Evolutionary conservation across 768 basidiomycete genomes (phyloP).

Genomic region (Lactarius pseudohatsudake): DNA sequence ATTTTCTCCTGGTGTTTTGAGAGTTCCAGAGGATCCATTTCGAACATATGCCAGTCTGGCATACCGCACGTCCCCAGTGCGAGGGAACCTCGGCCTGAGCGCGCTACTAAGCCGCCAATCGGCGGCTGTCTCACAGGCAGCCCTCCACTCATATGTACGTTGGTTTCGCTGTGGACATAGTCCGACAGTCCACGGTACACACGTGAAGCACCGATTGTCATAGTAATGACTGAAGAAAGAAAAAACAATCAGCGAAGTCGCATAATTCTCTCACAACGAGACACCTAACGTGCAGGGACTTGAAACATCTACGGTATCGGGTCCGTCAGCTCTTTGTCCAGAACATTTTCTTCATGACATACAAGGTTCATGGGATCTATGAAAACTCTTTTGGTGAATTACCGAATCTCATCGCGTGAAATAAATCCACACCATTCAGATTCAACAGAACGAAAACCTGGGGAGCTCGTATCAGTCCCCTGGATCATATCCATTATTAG

Average conservation of each 20-base stretch:
- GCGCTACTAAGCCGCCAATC: neutral
- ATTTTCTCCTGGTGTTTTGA: neutral
- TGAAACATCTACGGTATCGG: conserved; percentile 11
- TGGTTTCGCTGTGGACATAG: conserved; percentile 49
- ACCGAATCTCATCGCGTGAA: neutral
- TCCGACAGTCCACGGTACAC: too few species aligned
- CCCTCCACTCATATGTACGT: neutral
- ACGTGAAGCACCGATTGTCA: too few species aligned
- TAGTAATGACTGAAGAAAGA: too few species aligned
- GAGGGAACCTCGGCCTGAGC: neutral
- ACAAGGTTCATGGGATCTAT: conserved; percentile 12
- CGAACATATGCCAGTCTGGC: neutral
- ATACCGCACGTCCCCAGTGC: neutral
- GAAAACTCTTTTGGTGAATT: neutral
- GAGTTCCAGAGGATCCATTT: neutral
- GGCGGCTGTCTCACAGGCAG: neutral
- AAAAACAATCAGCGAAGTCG: neutral
- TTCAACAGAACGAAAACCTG: conserved; percentile 8
- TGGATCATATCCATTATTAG: neutral
- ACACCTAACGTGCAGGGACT: conserved; percentile 1
- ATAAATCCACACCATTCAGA: conserved; percentile 4
- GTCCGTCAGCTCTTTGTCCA: neutral
- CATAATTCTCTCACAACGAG: too few species aligned
- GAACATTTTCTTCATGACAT: neutral
- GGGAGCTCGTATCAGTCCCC: neutral